Evolutionary conservation across 2,329 filamentous ascomycete species (phyloP).

Genomic region (Apiospora koreana): DNA sequence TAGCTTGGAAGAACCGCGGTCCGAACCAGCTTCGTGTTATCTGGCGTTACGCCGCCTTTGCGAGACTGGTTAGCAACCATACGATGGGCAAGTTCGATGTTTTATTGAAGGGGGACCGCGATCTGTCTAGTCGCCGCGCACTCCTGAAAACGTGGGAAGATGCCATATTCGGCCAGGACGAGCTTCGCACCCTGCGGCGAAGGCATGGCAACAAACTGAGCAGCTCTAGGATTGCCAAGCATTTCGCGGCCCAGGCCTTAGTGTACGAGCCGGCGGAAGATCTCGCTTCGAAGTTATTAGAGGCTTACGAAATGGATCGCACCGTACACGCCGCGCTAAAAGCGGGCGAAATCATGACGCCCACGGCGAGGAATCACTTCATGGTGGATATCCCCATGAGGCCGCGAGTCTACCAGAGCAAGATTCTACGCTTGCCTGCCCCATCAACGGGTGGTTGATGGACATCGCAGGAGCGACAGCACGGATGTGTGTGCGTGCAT

Average conservation of each 20-base stretch:
- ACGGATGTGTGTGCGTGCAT: background rate
- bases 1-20: slow-evolving; percentile 25
- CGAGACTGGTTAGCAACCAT: slow-evolving; percentile 16
- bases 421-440: background rate
- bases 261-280: slow-evolving; percentile 15
- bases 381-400: slow-evolving; percentile 25
- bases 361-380: slow-evolving; percentile 19
- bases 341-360: slow-evolving; percentile 20
- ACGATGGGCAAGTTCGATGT: slow-evolving; percentile 21
- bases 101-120: slow-evolving; percentile 20
- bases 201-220: background rate
- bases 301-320: slow-evolving; percentile 28
- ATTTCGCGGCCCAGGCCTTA: slow-evolving; percentile 19
- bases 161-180: slow-evolving; percentile 27
- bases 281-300: slow-evolving; percentile 24
- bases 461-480: background rate
- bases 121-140: slow-evolving; percentile 5
- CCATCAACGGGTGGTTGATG: background rate
- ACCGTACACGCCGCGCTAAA: slow-evolving; percentile 23
- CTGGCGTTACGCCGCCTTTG: slow-evolving; percentile 29
- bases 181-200: slow-evolving; percentile 21
- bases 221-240: slow-evolving; percentile 16
- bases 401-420: background rate
- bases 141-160: slow-evolving; percentile 29
- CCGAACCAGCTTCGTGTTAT: slow-evolving; percentile 34